Conservation (phyloP, 768 basidiomycete species). For the Dentipellis sp. region DNA sequence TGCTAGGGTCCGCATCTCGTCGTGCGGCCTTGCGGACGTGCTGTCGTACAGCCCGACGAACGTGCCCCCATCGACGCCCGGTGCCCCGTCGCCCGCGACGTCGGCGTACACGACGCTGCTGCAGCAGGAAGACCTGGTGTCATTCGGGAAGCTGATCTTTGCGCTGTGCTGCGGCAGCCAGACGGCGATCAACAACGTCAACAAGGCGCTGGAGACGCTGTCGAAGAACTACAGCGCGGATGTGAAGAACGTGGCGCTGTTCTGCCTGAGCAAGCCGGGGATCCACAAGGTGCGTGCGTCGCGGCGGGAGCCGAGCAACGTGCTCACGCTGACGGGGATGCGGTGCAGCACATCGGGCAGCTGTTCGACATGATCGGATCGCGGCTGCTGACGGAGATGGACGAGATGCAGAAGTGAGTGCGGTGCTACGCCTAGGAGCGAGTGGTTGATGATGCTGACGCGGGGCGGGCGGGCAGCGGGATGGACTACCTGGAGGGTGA, state of each 20-base stretch:
- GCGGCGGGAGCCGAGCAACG: neutral
- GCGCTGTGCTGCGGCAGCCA: conserved; percentile 65
- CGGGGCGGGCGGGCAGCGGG: conserved; percentile 36
- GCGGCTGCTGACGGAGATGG: conserved; percentile 68
- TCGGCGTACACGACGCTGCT: conserved; percentile 43
- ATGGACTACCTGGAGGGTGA: conserved; percentile 78
- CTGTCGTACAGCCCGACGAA: conserved; percentile 54
- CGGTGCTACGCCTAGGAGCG: neutral
- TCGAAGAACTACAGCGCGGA: conserved; percentile 69
- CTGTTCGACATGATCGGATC: conserved; percentile 73
- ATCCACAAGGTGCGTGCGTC: conserved; percentile 42
- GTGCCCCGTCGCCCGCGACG: conserved; percentile 11
- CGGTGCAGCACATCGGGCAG: conserved; percentile 59
- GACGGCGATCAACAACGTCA: conserved; percentile 50
- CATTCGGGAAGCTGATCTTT: conserved; percentile 81
- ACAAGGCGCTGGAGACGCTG: conserved; percentile 68
- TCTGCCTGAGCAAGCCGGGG: conserved; percentile 63
- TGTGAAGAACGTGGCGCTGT: conserved; percentile 71
- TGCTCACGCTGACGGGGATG: neutral
- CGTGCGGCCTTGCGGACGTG: conserved; percentile 83
- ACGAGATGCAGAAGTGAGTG: conserved; percentile 69
- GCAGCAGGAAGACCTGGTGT: conserved; percentile 84
- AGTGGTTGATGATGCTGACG: neutral
- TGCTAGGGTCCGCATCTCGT: conserved; percentile 69
- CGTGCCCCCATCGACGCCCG: neutral